Base-by-base conservation (phyloP, 2,329 filamentous ascomycete genomes). In the Fusarium algeriense region DNA sequence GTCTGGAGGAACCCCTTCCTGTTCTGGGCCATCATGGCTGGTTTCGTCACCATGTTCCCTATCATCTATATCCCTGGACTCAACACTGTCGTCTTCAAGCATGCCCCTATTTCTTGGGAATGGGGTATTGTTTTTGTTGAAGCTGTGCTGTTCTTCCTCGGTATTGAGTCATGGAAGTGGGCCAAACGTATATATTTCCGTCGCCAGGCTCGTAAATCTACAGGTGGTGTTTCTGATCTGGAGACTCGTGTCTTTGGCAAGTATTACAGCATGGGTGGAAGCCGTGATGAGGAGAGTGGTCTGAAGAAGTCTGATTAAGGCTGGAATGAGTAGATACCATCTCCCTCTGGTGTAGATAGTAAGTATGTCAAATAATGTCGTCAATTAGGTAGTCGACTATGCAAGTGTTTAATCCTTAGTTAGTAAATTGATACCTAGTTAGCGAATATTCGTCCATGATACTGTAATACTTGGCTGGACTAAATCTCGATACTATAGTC, bases 1-100 rank as follows among this genome's bases (percentile, higher is more conserved):
- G 85, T 91, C 30, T 92, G 90, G 90, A 83, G 88, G 63, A 93
- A 93, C 82, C 83, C 90, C 75, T 92, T 93, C 79, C 81, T 91
- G n/a, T 91, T 91, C 82, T 90, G 84, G 82, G 84, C 88, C 34
- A 85, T 91, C 37, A 67, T 83, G 2, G 75, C 81, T 20, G 84
- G 84, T 30, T 82, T 83, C 43, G 57, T 85, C 35, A 83, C 83
- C 50, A 83, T 85, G 69, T 85, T 86, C 70, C 84, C 84, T 1
- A 76, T 83, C n/a, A 80, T 85, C 34, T 90, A 90, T 64, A 89
- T 90, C 53, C 88, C 88, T 0, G 85, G 84, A 11, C 82, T 90
- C 58, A 90, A 88, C 77, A 84, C 82, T 1, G 80, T 82, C 2
- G 87, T 89, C 12, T 90, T 90, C 78, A 86, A 87, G 76, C 88